Evolutionary conservation across 345 rosid genomes (phyloP), one percentile per base, ranked within the genome.

Genomic region (Brassica cretica): DNA sequence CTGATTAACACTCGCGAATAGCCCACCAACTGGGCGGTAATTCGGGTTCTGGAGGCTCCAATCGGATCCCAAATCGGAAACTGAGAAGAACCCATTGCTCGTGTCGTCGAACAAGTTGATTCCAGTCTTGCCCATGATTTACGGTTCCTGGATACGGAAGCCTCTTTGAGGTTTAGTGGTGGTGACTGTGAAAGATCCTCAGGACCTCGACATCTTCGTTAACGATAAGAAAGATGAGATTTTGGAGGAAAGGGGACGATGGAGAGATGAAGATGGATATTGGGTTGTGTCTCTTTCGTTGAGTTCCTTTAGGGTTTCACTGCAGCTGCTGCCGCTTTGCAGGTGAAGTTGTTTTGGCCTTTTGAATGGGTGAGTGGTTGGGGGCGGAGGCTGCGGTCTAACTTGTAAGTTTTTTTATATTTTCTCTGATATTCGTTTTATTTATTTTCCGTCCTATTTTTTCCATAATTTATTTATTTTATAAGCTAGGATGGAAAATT

Each of bases 1-100:
- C 72, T 88, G 97, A 70, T 90, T 85, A 35, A 93, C 92, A 68
- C 93, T 89, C 0, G 98, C 97, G 78, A 91, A 93, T 9, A 93
- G 85, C 14, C 91, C 96, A 33, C 91, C 90, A 32, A 88, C 78
- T 9, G 10, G 86, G 25, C 76, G 73, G 55, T 78, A 76, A 15
- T 77, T 80, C 6, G 75, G 82, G 58, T 81, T 87, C 29, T 79
- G 72, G 5, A 32, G 68, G 21, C 80, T 70, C 89, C 88, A 86
- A 18, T 81, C 90, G 62, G 83, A 87, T 66, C 88, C 96, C 84
- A 85, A 80, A 76, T 85, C 83, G 49, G 86, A 84, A 18, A 89
- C 66, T 3, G 94, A 87, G 80, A 87, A 86, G 65, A 87, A 71
- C 24, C 87, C 93, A 63, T 80, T 89, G 9, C 70, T 78, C 25